Base-by-base conservation (phyloP, 2,329 filamentous ascomycete species). In the Ophiosphaerella narmari region DNA sequence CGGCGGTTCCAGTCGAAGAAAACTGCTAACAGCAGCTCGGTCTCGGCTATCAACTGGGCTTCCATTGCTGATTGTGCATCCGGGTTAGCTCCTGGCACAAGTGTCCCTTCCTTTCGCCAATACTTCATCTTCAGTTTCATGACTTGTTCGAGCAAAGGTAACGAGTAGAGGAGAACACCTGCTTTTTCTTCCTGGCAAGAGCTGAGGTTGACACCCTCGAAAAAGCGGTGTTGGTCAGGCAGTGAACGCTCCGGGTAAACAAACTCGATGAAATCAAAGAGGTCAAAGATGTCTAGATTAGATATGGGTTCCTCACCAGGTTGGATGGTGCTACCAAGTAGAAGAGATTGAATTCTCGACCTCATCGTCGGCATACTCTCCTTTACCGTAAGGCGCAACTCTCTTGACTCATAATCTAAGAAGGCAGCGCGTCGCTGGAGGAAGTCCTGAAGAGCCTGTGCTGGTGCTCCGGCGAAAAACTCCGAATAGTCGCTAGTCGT, bases 251-350 rank as follows among this genome's bases (percentile, higher is more conserved):
- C 71, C 1, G 75, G 73, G 34, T 86, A 78, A 40, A 83, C 80
- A 9, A 88, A 73, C 53, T 89, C 86, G 69, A 94, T 82, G 65
- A 97, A 97, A 74, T 99, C 94, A 63, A 96, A 94, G 18, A 97
- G 81, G 58, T 97, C 91, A 65, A 97, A 96, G 6, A 97, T 82
- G 3, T 89, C 91, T 1, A 87, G 82, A 50, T 91, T 88, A 24
- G 79, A 76, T 33, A 88, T 77, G 5, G 85, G 78, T 46, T 89
- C 83, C 40, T 87, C 86, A 50, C 84, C 84, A 12, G 87, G 82
- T 14, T 86, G 77, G 9, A 83, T 79, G 7, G 90, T 85, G 36
- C 88, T 86, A 5, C 94, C 94, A 37, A 92, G 84, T n/a, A 97
- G 77, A 0, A 90, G 78, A 3, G 80, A 80, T 31, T 86, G 73